A percentile compares a stretch with the other conserved stretches of the same genome.
Evolutionary conservation across 257 asterid species (phyloP).

Genomic region (Gynochthodes officinalis): DNA sequence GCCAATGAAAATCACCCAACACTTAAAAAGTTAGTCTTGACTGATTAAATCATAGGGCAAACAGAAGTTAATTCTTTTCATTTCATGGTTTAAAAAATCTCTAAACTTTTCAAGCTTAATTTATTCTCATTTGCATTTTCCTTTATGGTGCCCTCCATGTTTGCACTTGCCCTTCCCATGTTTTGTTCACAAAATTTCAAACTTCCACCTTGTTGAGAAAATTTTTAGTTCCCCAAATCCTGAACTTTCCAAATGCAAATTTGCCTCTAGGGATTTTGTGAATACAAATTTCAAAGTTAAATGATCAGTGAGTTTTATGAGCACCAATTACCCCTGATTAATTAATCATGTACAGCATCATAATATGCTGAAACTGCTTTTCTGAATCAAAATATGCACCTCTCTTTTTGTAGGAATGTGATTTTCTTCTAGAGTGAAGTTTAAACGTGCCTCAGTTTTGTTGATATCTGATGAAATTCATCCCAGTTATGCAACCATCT

Average conservation of each 20-base stretch:
- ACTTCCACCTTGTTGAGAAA: background rate
- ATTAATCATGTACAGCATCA: background rate
- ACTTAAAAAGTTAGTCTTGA: background rate
- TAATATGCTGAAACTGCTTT: background rate
- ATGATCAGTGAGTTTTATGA: background rate
- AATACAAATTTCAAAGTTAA: background rate
- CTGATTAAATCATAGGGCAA: background rate
- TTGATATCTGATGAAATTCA: slow-evolving; percentile 6
- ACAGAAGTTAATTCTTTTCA: background rate
- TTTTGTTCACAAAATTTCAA: background rate
- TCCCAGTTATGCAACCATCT: background rate
- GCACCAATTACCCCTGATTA: slow-evolving; percentile 3
- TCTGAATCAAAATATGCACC: background rate
- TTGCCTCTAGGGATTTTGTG: background rate
- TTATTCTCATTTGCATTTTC: background rate
- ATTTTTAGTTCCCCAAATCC: background rate
- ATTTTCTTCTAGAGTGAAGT: slow-evolving; percentile 7
- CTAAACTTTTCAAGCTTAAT: background rate
- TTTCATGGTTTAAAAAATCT: background rate
- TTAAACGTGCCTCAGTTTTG: slow-evolving; percentile 1
- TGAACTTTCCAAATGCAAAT: slow-evolving; percentile 4
- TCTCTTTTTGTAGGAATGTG: background rate
- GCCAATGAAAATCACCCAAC: background rate
- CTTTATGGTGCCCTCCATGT: background rate
- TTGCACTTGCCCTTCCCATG: background rate